These are phyloP conservation scores for Phytomonas sp. DNA, from an alignment of 208 protist species.

Conservation along the genomic window DNA sequence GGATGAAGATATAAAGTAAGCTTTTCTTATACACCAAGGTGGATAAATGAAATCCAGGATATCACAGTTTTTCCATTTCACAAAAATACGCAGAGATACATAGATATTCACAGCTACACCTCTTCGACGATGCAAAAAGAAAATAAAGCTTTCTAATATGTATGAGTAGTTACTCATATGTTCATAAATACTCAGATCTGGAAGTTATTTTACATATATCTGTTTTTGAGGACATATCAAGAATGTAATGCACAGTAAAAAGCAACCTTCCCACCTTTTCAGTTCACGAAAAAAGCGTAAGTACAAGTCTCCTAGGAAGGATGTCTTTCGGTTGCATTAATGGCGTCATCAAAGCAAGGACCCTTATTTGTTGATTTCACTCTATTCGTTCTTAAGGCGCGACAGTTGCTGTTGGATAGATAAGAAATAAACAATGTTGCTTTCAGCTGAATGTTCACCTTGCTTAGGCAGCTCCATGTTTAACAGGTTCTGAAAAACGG, in stretches of 20 bases:
- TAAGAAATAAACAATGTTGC: constrained; percentile 85
- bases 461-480: constrained; percentile 82
- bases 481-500: constrained; percentile 73
- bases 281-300: not conserved
- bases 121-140: not conserved
- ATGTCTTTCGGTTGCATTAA: not conserved
- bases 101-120: not conserved
- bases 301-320: not conserved
- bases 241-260: constrained; percentile 5
- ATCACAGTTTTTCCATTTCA: not conserved
- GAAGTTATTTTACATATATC: constrained; percentile 3
- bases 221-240: not conserved
- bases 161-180: not conserved
- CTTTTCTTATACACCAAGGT: not conserved
- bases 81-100: constrained; percentile 1
- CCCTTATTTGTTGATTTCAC: not conserved
- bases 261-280: not conserved
- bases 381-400: constrained; percentile 10
- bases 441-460: constrained; percentile 74
- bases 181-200: not conserved
- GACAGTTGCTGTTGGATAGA: constrained; percentile 64
- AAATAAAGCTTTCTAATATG: not conserved
- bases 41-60: not conserved
- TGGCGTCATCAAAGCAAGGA: not conserved
- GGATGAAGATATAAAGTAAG: constrained; percentile 1